Base-by-base conservation (phyloP, 495 filamentous ascomycete species). In the Xylaria grammica region DNA sequence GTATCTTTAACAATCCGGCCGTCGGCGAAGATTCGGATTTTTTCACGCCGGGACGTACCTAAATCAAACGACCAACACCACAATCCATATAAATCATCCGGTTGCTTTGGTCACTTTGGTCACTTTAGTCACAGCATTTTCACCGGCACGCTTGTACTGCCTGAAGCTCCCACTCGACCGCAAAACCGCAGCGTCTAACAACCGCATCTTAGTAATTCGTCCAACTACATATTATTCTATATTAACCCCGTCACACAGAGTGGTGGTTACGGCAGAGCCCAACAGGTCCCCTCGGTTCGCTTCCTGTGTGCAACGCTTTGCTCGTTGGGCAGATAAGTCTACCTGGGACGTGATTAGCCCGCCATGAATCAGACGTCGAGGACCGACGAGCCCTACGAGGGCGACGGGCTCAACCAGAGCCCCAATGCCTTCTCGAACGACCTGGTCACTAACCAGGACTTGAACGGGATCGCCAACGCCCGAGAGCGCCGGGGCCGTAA, bases 381-480 rank as follows among this genome's bases (percentile, higher is more conserved):
- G 45, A 83, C 80, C 19, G 79, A 84, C 49, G 85, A 87, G 66
- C 81, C 80, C 17, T 71, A 76, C 40, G 74, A 76, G 49, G 75
- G 75, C 50, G 72, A 84, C 22, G 84, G 84, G 59, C 78, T 78
- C 66, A 88, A 88, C 69, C 86, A 89, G 72, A 87, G 79, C 60
- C 87, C 86, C 1, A 74, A 78, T 67, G 69, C 73, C 6, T 74
- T 88, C 24, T 77, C 81, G 40, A 79, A 78, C 64, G 86, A 87
- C 62, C 75, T 83, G 20, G 84, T 85, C 13, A 88, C 86, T 0
- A 81, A 84, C 60, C 74, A 83, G 55, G 86, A 88, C 68, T 69
- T 89, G 69, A 83, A 85, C 69, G 81, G 84, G 49, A 82, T 85
- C 66, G 82, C 81, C 26, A 88, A 87, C 63, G 64, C 78, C n/a